phyloP scores from a whole-genome alignment of 257 asterid species.

The Phtheirospermum japonicum region DNA sequence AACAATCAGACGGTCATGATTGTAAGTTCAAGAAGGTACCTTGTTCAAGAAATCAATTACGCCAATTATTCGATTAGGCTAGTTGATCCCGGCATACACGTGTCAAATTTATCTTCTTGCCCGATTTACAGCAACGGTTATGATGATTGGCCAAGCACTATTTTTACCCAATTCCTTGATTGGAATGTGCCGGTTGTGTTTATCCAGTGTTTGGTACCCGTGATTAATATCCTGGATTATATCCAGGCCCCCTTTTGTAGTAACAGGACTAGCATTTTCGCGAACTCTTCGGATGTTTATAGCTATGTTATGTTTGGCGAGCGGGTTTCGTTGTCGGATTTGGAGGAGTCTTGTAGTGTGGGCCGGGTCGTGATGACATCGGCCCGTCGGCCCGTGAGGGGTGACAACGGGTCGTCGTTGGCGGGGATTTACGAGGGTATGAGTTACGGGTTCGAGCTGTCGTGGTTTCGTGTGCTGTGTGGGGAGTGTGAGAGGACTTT shows the following conservation, averaged over 20 bases:
- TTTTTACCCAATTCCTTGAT: constrained; percentile 8
- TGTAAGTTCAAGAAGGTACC: constrained; percentile 24
- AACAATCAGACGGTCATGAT: constrained; percentile 37
- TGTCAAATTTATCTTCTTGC: constrained; percentile 38
- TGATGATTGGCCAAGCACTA: constrained; percentile 33
- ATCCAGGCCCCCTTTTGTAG: constrained; percentile 43
- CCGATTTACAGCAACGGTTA: constrained; percentile 27
- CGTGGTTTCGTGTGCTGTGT: constrained; percentile 43
- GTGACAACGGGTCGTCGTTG: constrained; percentile 39
- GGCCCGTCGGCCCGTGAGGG: constrained; percentile 18
- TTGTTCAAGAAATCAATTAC: constrained; percentile 43
- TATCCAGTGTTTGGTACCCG: constrained; percentile 35
- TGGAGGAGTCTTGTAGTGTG: constrained; percentile 47
- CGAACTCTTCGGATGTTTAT: constrained; percentile 31
- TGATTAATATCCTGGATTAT: constrained; percentile 27
- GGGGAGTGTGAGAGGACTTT: constrained; percentile 42
- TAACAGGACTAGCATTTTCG: constrained; percentile 29
- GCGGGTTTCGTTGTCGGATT: constrained; percentile 19
- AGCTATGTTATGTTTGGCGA: constrained; percentile 35
- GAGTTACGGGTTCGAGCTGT: constrained; percentile 42
- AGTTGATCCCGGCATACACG: constrained; percentile 37
- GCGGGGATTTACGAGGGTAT: constrained; percentile 35
- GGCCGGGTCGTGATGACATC: constrained; percentile 30
- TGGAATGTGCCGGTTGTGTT: constrained; percentile 26
- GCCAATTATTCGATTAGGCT: constrained; percentile 30